Evolutionary conservation across 139 green algal genomes (phyloP), one percentile per base, ranked within the genome.

Genomic region (Picochlorum sp.): DNA sequence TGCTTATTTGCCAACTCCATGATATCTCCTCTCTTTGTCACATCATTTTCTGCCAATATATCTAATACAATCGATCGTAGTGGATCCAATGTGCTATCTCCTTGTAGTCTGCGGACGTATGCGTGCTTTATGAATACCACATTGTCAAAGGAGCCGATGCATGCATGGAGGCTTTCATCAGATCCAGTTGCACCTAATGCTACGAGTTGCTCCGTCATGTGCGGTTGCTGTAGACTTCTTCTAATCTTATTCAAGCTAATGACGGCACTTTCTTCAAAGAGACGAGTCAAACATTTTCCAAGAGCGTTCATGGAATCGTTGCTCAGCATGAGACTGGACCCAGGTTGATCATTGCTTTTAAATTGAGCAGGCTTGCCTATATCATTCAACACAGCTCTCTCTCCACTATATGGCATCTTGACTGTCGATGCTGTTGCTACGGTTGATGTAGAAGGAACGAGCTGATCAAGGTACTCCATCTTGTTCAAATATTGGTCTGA

Each of bases 21-120:
- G 2, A 84, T 65, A n/a, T 84, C 78, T 47, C 57, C 44, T 14
- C 67, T 57, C 62, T 56, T 61, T n/a, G 80, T 18, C n/a, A 57
- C 23, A 8, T 82, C 71, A 44, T 70, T 71, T 41, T 69, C 69
- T 20, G 51, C 34, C 11, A 76, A 59, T 66, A 75, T 41, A 47
- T 70, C 66, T 23, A 71, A 49, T 26, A 76, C 28, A 5, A 62
- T 20, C 66, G 59, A 46, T 18, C 76, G 47, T 10, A 83, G 56
- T 21, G 69, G 64, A 64, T 83, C 74, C 10, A 72, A 45, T 18
- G 41, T 30, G 15, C 52, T 23, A 50, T 64, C 49, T 47, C 73
- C 68, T 15, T 60, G 51, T 47, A 45, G 21, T 21, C 15, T 58
- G 6, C 15, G n/a, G 15, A 69, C 64, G 62, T 67, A 78, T 20